Base-by-base conservation (phyloP, 2,329 filamentous ascomycete genomes). In the Tolypocladium guangdongense region DNA sequence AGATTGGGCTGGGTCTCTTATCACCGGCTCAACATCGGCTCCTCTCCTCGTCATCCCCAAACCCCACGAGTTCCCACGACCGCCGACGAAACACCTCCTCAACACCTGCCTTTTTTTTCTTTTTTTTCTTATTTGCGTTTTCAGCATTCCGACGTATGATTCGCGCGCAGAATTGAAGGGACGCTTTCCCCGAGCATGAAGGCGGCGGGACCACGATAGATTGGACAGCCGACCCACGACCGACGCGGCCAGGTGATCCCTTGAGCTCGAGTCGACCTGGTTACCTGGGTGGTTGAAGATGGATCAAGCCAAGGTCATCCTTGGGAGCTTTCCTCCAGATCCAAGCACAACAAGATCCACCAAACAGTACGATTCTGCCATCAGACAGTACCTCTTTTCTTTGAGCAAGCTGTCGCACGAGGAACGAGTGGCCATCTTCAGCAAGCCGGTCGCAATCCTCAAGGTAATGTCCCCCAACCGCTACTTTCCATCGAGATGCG, bases 311-410 rank as follows among this genome's bases (percentile, higher is more conserved):
- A 57, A 53, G 41, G 52, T 49, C 33, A 54, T 68, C 46, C 68
- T 81, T 52, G 60, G 71, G 57, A 64, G 66, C 47, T 78, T 79
- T 56, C 69, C 73, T 54, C 66, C 69, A 12, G 59, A 61, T 51
- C 52, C 55, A 32, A 60, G 57, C 38, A 51, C 54, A 2, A 58
- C 64, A 51, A 60, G 70, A 35, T 53, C 54, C 14, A 36, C 53
- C 52, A 70, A 66, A 24, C 54, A 60, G 49, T 78, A 75, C 59
- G 71, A 81, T 58, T 58, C 58, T 20, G 64, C 66, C 11, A 67
- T 71, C 50, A 67, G 62, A 55, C 51, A 59, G 0, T 76, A 80
- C 56, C 62, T 70, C 24, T 56, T 59, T 20, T 63, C 64, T 18
- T 60, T 79, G 20, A 65, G 65, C 36, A 68, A 64, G 54, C 54